phyloP scores from a whole-genome alignment of 768 basidiomycete species.

The Pluteus cervinus region DNA sequence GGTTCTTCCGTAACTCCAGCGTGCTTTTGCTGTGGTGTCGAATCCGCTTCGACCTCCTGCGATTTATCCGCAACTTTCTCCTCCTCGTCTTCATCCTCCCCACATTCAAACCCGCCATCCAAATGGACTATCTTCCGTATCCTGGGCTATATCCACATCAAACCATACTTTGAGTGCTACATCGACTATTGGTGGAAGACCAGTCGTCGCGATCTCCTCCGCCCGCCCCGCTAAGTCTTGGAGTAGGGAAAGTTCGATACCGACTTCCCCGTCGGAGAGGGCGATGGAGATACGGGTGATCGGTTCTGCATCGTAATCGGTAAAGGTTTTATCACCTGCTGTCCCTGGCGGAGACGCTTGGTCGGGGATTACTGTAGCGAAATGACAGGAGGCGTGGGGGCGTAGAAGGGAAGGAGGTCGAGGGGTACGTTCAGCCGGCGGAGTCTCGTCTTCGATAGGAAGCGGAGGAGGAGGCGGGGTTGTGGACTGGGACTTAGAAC shows the following conservation, averaged over 20 bases:
- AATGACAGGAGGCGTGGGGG: constrained; percentile 6
- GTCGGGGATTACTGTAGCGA: constrained; percentile 3
- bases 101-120: too few species aligned
- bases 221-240: constrained; percentile 42
- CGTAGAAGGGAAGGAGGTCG: background rate
- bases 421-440: background rate
- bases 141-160: too few species aligned
- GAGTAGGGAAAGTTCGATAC: constrained; percentile 65
- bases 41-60: background rate
- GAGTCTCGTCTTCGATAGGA: constrained; percentile 21
- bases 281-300: constrained; percentile 26
- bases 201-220: constrained; percentile 25
- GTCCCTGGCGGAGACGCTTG: constrained; percentile 4
- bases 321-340: constrained; percentile 18
- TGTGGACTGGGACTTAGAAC: too few species aligned
- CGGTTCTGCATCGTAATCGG: constrained; percentile 14
- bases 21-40: constrained; percentile 1
- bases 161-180: too few species aligned
- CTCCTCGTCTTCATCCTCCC: constrained; percentile 7
- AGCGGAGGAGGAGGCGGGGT: constrained; percentile 13
- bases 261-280: constrained; percentile 54
- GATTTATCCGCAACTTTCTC: constrained; percentile 8
- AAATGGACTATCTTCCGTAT: too few species aligned
- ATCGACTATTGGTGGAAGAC: constrained; percentile 4
- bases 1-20: constrained; percentile 5